Evolutionary conservation across 306 rosid genomes (phyloP).

Genomic region (Trifolium fragiferum): DNA sequence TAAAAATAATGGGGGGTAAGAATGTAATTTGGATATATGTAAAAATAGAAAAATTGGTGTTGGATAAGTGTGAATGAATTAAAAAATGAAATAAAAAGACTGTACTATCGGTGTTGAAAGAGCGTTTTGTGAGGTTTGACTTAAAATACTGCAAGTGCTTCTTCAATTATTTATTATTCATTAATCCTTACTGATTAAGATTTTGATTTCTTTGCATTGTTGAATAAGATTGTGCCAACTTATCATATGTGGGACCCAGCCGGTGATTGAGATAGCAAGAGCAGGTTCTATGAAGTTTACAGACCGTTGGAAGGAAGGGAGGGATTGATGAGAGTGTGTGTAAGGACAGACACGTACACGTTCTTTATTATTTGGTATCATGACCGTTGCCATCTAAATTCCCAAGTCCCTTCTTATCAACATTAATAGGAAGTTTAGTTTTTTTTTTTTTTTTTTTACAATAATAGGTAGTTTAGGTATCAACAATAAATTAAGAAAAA

Average conservation of each 20-base stretch:
- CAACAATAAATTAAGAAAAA: too few relatives aligned
- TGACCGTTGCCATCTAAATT: constrained; percentile 45
- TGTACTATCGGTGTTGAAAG: constrained; percentile 7
- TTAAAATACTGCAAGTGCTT: constrained; percentile 10
- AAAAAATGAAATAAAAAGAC: neutral
- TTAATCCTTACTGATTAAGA: constrained; percentile 6
- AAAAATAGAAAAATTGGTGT: neutral
- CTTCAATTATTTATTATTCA: neutral
- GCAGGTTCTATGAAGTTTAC: constrained; percentile 59
- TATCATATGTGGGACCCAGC: constrained; percentile 8
- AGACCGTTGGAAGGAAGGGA: constrained; percentile 49
- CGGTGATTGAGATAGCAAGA: neutral
- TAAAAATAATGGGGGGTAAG: neutral
- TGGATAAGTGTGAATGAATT: constrained; percentile 1
- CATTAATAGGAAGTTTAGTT: too few relatives aligned
- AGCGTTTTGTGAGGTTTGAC: constrained; percentile 43
- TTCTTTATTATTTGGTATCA: constrained; percentile 4
- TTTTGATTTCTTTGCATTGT: neutral
- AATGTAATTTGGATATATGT: constrained; percentile 6
- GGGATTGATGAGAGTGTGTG: neutral
- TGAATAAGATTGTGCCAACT: neutral
- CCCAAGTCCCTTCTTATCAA: too few relatives aligned
- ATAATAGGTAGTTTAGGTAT: too few relatives aligned
- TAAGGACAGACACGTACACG: neutral
- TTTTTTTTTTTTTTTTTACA: too few relatives aligned